These are phyloP conservation scores for Pichia sporocuriosa DNA, from an alignment of 805 yeast species.

Conservation along the genomic window DNA sequence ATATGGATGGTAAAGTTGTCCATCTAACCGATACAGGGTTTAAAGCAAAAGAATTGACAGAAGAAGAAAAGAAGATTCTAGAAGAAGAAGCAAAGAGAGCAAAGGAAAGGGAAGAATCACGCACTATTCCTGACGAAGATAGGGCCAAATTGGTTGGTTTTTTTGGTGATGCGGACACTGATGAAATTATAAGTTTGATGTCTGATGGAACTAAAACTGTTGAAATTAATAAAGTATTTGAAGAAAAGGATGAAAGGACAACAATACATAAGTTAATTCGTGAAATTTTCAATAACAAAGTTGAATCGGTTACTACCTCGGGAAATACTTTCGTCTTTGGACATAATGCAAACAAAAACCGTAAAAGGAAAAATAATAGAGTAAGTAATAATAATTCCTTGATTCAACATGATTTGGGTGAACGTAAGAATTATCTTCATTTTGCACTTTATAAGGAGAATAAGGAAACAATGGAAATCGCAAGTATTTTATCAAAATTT, in stretches of 20 bases:
- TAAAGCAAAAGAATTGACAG: constrained; percentile 38
- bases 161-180: constrained; percentile 58
- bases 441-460: constrained; percentile 87
- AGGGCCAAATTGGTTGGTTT: constrained; percentile 41
- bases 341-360: constrained; percentile 40
- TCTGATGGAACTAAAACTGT: constrained; percentile 36
- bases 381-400: constrained; percentile 40
- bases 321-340: constrained; percentile 60
- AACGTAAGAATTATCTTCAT: constrained; percentile 59
- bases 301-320: constrained; percentile 75
- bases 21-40: constrained; percentile 73
- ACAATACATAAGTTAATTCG: constrained; percentile 71
- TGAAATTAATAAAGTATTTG: constrained; percentile 50
- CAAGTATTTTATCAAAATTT: constrained; percentile 62
- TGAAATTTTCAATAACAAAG: constrained; percentile 59
- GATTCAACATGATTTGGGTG: constrained; percentile 69
- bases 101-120: constrained; percentile 29
- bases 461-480: constrained; percentile 96
- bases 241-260: constrained; percentile 70
- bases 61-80: constrained; percentile 28
- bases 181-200: constrained; percentile 45
- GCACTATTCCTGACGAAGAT: constrained; percentile 41
- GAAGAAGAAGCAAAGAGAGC: constrained; percentile 37
- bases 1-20: constrained; percentile 57
- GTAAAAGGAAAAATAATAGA: constrained; percentile 26